These are phyloP conservation scores for Betula pendula DNA, from an alignment of 306 rosid species.

Conservation along the genomic window DNA sequence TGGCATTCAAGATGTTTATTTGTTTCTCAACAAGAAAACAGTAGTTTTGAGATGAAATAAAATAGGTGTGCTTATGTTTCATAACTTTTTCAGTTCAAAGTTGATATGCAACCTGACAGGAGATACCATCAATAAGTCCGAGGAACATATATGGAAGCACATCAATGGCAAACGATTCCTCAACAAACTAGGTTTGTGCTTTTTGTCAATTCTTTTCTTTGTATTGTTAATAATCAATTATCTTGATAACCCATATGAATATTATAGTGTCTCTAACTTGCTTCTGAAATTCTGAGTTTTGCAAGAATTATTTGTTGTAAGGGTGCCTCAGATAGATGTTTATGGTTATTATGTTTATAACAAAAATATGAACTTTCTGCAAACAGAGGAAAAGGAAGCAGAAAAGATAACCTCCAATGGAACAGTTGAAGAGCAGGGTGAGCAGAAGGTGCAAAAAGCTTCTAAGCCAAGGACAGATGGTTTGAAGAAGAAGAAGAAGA, in stretches of 20 bases:
- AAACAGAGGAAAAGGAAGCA: constrained; percentile 69
- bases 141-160: constrained; percentile 99
- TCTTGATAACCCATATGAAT: neutral
- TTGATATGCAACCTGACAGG: constrained; percentile 84
- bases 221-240: constrained; percentile 3
- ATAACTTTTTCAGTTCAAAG: constrained; percentile 66
- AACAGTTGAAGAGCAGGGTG: constrained; percentile 41
- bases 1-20: neutral
- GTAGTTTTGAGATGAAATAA: neutral
- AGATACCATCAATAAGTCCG: constrained; percentile 79
- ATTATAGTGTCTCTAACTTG: neutral
- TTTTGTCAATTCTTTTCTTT: neutral
- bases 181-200: constrained; percentile 76
- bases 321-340: neutral
- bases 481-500: constrained; percentile 44
- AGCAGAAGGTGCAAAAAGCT: constrained; percentile 32
- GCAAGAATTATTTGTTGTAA: neutral
- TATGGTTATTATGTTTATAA: neutral
- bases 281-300: neutral
- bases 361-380: constrained; percentile 11
- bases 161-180: constrained; percentile 86
- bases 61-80: neutral
- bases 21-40: neutral
- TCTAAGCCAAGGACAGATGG: constrained; percentile 31
- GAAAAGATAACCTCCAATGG: constrained; percentile 40